Base-by-base conservation (phyloP, 345 rosid genomes). In the Corchorus olitorius region DNA sequence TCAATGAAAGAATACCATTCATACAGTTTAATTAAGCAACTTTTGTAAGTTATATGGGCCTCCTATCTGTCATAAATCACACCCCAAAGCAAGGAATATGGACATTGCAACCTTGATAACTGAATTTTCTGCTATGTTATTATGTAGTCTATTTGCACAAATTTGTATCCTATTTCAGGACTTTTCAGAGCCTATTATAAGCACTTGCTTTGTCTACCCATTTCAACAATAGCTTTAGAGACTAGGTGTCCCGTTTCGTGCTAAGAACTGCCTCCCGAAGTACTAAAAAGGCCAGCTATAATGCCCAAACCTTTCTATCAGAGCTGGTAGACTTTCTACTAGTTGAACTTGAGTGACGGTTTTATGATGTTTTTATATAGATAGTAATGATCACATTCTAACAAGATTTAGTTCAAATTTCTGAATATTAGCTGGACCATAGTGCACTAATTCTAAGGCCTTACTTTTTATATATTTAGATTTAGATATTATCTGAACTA, bases 101-200 rank as follows among this genome's bases (percentile, higher is more conserved):
- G 41, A 41, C n/a, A 22, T 22, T 37, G 37, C 13, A 37, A 59
- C 50, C n/a, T 72, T 56, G 65, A 8, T 17, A 8, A 70, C 46
- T 48, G 53, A 59, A 5, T 4, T 10, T 19, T 59, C 27, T 22
- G 37, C 54, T 65, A 65, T 65, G 69, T 65, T 65, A 27, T 65
- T 65, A 9, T 39, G 49, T 19, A 37, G 68, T 48, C 19, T 9
- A 65, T 62, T 35, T 34, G 66, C 45, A n/a, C 53, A 66, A 12
- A 45, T 46, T 46, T 46, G 37, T n/a, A 20, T 67, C 39, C 46
- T 20, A 22, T 5, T 46, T 43, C 3, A 46, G 35, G 46, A 67
- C 71, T 67, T 46, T 45, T 48, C 19, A 66, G 22, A 19, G 37
- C 53, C 71, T 67, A 46, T 12, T 67, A 43, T 45, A 46, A 46